Base-by-base conservation (phyloP, 139 green algal species). In the Trebouxia sp. region DNA sequence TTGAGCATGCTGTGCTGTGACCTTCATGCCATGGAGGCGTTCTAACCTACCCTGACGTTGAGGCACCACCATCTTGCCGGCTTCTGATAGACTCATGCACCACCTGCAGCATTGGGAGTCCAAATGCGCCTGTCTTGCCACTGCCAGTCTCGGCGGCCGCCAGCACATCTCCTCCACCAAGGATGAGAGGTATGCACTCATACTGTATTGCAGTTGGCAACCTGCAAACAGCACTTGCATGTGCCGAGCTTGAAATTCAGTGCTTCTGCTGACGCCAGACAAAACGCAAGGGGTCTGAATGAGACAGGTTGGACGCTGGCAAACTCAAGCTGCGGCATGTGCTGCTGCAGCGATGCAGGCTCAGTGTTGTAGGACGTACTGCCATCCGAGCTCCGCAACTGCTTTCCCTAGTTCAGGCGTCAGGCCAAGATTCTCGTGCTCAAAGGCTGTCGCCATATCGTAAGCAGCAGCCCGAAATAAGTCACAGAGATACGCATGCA, bases 111-210 rank as follows among this genome's bases (percentile, higher is more conserved):
- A 98, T 81, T 0, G 94, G 94, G 55, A 98, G 86, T n/a, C 85
- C 92, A 86, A 97, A 97, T 32, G 94, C 90, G 26, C 90, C 89
- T 10, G 94, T 98, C 87, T 98, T 98, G 79, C 94, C 94, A 70
- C 89, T 95, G 76, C 94, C 94, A 2, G 94, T 98, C 80, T 97
- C 94, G 17, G 94, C 94, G 15, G 94, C 94, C 38, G 94, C 94
- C 91, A 97, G 91, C 8, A 98, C 87, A 86, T 98, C 94, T 35
- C 94, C 93, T 5, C 93, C 93, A 1, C 91, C 91, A 10, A 97
- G 88, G 41, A 96, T 93, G 6, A 97, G 85, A 0, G 92, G 92
- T 6, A 97, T 84, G 0, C 87, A 86, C 62, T 97, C 93, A 9
- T 80, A 78, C 65, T 97, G 93, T 10, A 97, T 87, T 30, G 91